Base-by-base conservation (phyloP, 495 filamentous ascomycete species). In the Aspergillus steynii region DNA sequence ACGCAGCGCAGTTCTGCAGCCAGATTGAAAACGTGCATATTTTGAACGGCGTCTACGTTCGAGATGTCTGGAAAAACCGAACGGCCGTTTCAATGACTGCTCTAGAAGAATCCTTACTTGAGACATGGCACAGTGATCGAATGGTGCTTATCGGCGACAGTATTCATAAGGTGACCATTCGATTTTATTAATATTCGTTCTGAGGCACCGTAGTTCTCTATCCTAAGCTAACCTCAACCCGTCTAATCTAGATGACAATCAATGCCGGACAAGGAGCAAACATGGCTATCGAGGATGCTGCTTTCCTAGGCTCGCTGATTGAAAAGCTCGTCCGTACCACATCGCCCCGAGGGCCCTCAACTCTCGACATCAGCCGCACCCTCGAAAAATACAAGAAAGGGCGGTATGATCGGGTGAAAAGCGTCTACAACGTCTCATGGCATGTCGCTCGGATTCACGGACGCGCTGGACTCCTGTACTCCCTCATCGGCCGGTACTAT, bases 211-310 rank as follows among this genome's bases (percentile, higher is more conserved):
- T 15, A 42, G 1, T 1, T 15, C 5, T 42, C 31, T 34, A 5
- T 49, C 9, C 47, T 49, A 6, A 8, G 26, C 26, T 27, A 49
- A n/a, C 6, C 1, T 8, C 26, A 49, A 49, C 26, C n/a, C 27
- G 1, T 29, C 8, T 3, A 1, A 53, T 32, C 8, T 52, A 70
- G 67, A 69, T 73, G 65, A 65, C 71, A 7, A 67, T 69, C 2
- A 69, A 73, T 51, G 56, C 68, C 29, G 71, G 67, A 12, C 71
- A 74, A 60, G 71, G 71, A 0, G 71, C 69, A 25, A 72, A 71
- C 34, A 58, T 53, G n/a, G 69, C 71, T 25, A 72, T 73, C 26
- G 68, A 73, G 53, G 62, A 66, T 47, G 71, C 66, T 0, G 71
- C 66, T 2, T 50, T 29, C 14, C 57, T 73, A 4, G 52, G 60